Evolutionary conservation across 768 basidiomycete species (phyloP).

Genomic region (Daedalea quercina): DNA sequence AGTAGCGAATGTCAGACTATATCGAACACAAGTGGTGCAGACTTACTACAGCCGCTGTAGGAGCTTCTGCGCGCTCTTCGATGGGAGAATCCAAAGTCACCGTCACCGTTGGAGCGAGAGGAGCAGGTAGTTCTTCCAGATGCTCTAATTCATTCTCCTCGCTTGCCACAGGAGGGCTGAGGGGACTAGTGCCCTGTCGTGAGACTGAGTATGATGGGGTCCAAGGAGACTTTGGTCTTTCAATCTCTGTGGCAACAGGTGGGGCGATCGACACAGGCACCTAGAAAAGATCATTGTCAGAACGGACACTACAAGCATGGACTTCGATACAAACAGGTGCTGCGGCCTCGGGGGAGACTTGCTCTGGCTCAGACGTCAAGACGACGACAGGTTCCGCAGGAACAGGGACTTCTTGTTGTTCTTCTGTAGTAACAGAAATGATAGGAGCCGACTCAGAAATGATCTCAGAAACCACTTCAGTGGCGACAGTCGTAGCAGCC

Average conservation of each 20-base stretch:
- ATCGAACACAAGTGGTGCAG: not conserved
- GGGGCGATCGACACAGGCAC: not conserved
- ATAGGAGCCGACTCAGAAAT: not conserved
- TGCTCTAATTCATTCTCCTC: slow-evolving; percentile 15
- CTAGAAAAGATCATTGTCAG: not conserved
- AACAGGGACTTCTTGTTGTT: not conserved
- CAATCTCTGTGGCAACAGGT: not conserved
- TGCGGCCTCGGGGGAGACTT: not conserved
- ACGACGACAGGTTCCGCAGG: slow-evolving; percentile 3
- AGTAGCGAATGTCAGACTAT: not conserved
- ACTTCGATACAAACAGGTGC: too few relatives aligned
- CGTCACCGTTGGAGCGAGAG: not conserved
- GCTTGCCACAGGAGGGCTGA: slow-evolving; percentile 8
- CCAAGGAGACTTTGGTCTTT: slow-evolving; percentile 23
- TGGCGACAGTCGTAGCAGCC: not conserved
- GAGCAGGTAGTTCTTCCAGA: slow-evolving; percentile 8
- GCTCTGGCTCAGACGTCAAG: not conserved
- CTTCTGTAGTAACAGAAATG: not conserved
- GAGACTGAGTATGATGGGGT: slow-evolving; percentile 29
- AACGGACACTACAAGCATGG: too few relatives aligned
- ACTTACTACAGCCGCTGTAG: not conserved
- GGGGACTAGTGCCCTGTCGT: slow-evolving; percentile 18
- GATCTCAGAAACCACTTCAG: not conserved
- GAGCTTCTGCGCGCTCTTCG: not conserved
- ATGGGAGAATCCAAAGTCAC: not conserved